phyloP scores from a whole-genome alignment of 2,329 filamentous ascomycete species.

The Colletotrichum salicis region DNA sequence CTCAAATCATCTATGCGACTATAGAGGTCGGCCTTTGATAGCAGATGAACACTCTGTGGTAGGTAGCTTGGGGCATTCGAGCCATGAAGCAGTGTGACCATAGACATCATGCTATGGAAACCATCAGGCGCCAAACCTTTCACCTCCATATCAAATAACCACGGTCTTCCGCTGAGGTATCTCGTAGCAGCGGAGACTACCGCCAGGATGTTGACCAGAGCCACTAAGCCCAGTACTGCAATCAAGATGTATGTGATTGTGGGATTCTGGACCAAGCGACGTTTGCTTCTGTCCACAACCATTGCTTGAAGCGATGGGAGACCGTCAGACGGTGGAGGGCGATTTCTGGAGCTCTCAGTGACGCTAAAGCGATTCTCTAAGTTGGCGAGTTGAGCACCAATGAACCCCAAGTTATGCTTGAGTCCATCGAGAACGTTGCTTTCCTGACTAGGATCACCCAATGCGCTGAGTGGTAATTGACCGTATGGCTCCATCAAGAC shows the following conservation, averaged over 20 bases:
- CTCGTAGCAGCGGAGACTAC: not conserved
- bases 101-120: not conserved
- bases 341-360: not conserved
- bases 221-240: not conserved
- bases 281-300: not conserved
- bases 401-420: not conserved
- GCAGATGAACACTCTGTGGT: not conserved
- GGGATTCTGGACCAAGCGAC: conserved; percentile 14
- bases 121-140: conserved; percentile 14
- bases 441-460: conserved; percentile 7
- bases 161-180: not conserved
- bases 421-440: not conserved
- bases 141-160: conserved; percentile 6
- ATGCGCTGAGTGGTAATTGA: not conserved
- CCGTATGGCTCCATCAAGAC: not conserved
- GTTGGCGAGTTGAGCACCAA: conserved; percentile 9
- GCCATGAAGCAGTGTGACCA: not conserved
- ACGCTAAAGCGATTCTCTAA: conserved; percentile 2
- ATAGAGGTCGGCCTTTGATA: not conserved
- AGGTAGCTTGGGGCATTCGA: not conserved
- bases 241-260: conserved; percentile 1
- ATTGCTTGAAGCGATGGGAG: not conserved
- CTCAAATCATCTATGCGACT: not conserved
- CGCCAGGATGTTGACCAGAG: not conserved
- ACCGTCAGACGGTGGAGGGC: not conserved